Base-by-base conservation (phyloP, 2,329 filamentous ascomycete species). In the Colletotrichum acutatum region DNA sequence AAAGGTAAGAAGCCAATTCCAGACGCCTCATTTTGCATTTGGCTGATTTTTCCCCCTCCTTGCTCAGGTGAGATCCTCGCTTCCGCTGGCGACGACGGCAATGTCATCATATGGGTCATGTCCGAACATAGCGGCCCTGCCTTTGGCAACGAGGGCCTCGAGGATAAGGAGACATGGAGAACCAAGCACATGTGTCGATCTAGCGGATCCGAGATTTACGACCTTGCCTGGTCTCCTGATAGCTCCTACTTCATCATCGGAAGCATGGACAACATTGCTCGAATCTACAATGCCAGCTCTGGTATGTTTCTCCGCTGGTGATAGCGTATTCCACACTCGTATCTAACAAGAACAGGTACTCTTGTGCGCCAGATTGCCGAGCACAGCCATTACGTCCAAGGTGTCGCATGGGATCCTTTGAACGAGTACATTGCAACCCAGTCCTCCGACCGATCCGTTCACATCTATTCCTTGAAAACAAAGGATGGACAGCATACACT, bases 401-500 rank as follows among this genome's bases (percentile, higher is more conserved):
- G 97, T 60, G 97, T 99, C 8, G 94, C 97, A 5, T 99, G 97
- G 97, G 97, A 99, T 84, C 97, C 97, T 28, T 85, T 98, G 68
- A 98, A 98, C 84, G 97, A 99, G 84, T 99, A 95, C 82, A 95
- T 99, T 73, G 97, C 97, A 49, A 99, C 97, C 1, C 97, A 99
- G 81, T 99, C 97, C 7, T 99, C 97, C 5, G 97, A 99, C 84
- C 93, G 97, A 80, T 98, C 97, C 2, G 96, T 98, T 16, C 97
- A 99, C 82, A 97, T 99, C 76, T 99, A 99, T 85, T 96, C 94
- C 0, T 86, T 99, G 75, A 97, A 95, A 85, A 98, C 94, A 26
- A 99, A 98, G 80, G 97, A 99, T 78, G 97, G 97, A 34, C 95
- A 97, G 77, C 98, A 98, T 80, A 95, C 95, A 0, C 87, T 99